Evolutionary conservation across 441 rosid species (phyloP).

Genomic region (Geranium incanum): DNA sequence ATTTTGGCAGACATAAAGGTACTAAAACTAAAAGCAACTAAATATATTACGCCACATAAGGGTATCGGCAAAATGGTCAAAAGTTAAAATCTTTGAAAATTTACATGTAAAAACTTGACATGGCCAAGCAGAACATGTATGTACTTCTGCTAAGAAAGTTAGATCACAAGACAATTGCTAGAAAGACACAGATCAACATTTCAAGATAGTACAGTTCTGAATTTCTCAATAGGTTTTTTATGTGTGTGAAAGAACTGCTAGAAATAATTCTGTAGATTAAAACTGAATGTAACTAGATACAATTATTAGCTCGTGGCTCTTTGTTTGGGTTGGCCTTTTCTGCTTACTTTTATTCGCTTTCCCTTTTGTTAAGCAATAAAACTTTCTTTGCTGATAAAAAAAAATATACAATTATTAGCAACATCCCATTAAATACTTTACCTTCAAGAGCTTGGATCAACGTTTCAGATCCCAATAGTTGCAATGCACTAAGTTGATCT

Average conservation of each 20-base stretch:
- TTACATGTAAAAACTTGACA: background rate
- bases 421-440: conserved; percentile 16
- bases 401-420: background rate
- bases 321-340: too few species aligned
- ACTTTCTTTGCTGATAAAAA: too few species aligned
- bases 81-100: background rate
- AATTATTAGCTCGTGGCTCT: background rate
- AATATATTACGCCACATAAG: background rate
- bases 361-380: too few species aligned
- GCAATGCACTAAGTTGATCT: conserved; percentile 80
- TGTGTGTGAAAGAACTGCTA: too few species aligned
- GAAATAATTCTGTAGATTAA: too few species aligned
- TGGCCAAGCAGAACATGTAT: background rate
- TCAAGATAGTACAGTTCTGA: too few species aligned
- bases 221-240: too few species aligned
- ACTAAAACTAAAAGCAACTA: too few species aligned
- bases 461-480: conserved; percentile 84
- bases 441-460: conserved; percentile 94
- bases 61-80: background rate
- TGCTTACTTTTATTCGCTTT: too few species aligned
- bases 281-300: background rate
- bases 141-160: too few species aligned
- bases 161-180: too few species aligned
- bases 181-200: too few species aligned
- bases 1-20: background rate